Evolutionary conservation across 108 stramenopile species (phyloP).

Genomic region (Thalassiosira profunda): DNA sequence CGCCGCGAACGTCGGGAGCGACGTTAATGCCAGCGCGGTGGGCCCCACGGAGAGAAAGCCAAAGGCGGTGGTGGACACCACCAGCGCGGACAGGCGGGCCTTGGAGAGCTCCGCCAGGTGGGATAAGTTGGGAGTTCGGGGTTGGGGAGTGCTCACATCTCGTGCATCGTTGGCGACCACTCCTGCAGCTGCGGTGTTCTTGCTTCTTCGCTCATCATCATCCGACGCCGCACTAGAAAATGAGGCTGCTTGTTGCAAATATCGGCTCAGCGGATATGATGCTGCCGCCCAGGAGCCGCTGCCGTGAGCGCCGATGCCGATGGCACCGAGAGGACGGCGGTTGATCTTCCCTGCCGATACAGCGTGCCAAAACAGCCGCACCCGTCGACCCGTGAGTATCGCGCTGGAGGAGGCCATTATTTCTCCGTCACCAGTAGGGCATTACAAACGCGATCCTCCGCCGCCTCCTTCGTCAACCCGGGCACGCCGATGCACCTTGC

Average conservation of each 20-base stretch:
- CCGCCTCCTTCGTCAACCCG: too few species aligned
- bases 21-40: constrained; percentile 50
- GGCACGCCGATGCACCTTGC: too few species aligned
- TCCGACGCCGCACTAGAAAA: neutral
- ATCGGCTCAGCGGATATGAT: neutral
- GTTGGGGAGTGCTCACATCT: neutral
- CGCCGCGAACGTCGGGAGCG: constrained; percentile 53
- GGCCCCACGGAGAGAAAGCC: constrained; percentile 95
- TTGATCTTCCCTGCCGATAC: neutral
- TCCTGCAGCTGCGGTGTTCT: neutral
- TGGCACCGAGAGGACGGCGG: neutral
- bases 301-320: constrained; percentile 1
- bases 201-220: neutral
- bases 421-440: too few species aligned
- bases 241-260: neutral
- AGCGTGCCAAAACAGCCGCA: neutral
- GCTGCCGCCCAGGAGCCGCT: neutral
- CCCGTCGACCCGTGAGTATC: neutral
- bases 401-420: too few species aligned
- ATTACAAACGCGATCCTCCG: too few species aligned
- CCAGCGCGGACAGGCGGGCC: constrained; percentile 84
- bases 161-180: neutral
- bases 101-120: constrained; percentile 74
- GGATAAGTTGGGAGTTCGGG: neutral
- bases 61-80: constrained; percentile 91